These are phyloP conservation scores for Pisolithus thermaeus DNA, from an alignment of 1,284 basidiomycete species.

Conservation along the genomic window DNA sequence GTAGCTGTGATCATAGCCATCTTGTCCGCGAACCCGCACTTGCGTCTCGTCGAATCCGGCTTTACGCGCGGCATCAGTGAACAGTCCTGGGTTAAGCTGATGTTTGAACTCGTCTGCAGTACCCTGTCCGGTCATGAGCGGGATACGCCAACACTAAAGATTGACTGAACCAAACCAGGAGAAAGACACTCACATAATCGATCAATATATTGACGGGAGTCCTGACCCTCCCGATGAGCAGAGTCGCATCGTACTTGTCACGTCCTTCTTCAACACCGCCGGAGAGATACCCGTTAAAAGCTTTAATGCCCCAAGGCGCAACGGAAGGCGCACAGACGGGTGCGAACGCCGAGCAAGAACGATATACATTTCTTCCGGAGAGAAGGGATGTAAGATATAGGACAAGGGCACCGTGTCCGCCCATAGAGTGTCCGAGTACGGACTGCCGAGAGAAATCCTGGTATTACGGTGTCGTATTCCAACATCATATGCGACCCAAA, in stretches of 20 bases:
- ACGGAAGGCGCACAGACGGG: conserved; percentile 88
- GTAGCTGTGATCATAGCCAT: conserved; percentile 92
- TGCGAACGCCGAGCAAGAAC: conserved; percentile 90
- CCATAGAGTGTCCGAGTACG: conserved; percentile 84
- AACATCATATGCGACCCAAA: not conserved
- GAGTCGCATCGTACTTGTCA: conserved; percentile 77
- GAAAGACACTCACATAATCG: conserved; percentile 61
- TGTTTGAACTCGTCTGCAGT: conserved; percentile 85
- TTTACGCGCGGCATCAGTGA: conserved; percentile 71
- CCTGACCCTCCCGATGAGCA: conserved; percentile 64
- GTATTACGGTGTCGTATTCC: not conserved
- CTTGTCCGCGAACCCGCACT: conserved; percentile 76
- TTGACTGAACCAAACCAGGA: not conserved
- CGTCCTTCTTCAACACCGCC: conserved; percentile 76
- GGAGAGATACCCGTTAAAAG: conserved; percentile 84
- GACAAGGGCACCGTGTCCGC: conserved; percentile 92
- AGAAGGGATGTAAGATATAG: conserved; percentile 73
- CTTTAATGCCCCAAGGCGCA: conserved; percentile 90
- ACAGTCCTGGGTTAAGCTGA: conserved; percentile 88
- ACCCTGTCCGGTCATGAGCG: conserved; percentile 43
- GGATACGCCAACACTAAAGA: not conserved
- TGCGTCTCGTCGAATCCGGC: conserved; percentile 71
- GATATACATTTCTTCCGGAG: conserved; percentile 59
- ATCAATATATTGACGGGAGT: conserved; percentile 76
- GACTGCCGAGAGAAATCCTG: conserved; percentile 70